Conservation (phyloP, 495 filamentous ascomycete genomes). For the Tuber brumale region DNA sequence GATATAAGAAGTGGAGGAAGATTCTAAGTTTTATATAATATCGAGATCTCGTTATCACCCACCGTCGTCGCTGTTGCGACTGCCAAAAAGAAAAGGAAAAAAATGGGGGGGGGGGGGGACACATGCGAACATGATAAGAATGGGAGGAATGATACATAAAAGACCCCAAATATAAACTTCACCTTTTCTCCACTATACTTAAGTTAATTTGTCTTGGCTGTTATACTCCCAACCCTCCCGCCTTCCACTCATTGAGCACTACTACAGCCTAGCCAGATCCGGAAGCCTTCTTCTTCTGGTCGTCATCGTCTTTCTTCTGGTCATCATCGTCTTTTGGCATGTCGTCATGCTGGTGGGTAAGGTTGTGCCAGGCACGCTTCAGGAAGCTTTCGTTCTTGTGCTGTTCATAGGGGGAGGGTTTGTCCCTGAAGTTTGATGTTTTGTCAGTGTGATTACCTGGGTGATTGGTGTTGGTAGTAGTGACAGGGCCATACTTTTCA, state of each 20-base stretch:
- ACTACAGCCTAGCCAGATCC: conserved; percentile 22
- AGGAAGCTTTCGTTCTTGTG: conserved; percentile 77
- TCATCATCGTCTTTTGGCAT: conserved; percentile 43
- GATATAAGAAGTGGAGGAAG: background rate
- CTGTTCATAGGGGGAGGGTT: conserved; percentile 44
- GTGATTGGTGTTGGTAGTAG: conserved; percentile 26
- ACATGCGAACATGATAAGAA: background rate
- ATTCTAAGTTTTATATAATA: background rate
- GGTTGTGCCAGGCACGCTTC: conserved; percentile 78
- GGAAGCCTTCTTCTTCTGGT: conserved; percentile 36
- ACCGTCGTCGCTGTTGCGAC: background rate
- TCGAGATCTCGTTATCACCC: background rate
- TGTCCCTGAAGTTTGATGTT: background rate
- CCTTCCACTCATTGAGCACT: conserved; percentile 7
- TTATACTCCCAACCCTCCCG: background rate
- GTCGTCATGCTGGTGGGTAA: conserved; percentile 67
- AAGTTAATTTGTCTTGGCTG: background rate
- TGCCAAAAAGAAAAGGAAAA: background rate
- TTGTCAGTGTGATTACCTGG: background rate
- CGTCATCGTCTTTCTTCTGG: conserved; percentile 27
- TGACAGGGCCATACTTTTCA: conserved; percentile 44
- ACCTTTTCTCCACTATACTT: background rate
- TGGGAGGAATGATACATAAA: background rate
- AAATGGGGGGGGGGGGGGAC: background rate
- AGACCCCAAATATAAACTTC: background rate